phyloP scores from a whole-genome alignment of 2,329 filamentous ascomycete genomes.

The Fusarium sp. region DNA sequence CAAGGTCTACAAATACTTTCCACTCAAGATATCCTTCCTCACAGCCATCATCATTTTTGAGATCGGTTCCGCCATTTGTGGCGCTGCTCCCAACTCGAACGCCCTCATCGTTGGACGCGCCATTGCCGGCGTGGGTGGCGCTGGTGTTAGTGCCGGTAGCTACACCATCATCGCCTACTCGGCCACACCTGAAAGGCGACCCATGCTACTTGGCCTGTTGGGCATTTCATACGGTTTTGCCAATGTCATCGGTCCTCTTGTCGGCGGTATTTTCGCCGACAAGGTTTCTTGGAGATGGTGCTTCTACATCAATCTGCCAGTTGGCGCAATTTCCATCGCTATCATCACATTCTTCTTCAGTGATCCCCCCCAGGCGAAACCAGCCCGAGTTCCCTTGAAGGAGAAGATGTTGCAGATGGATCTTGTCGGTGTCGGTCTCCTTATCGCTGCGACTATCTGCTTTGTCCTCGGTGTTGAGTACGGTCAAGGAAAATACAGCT shows the following conservation, averaged over 20 bases:
- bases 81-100: conserved; percentile 44
- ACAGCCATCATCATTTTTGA: conserved; percentile 40
- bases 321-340: conserved; percentile 46
- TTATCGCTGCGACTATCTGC: conserved; percentile 56
- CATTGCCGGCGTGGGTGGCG: conserved; percentile 52
- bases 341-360: conserved; percentile 54
- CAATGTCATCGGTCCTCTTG: conserved; percentile 34
- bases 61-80: conserved; percentile 42
- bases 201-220: conserved; percentile 45
- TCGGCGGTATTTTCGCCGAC: conserved; percentile 26
- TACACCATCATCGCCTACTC: conserved; percentile 28
- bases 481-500: conserved; percentile 52
- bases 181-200: conserved; percentile 20
- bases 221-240: conserved; percentile 58
- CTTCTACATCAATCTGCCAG: conserved; percentile 38
- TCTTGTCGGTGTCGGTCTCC: conserved; percentile 53
- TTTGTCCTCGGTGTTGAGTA: conserved; percentile 59
- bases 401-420: conserved; percentile 62
- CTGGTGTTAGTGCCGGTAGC: conserved; percentile 51
- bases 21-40: conserved; percentile 44
- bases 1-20: conserved; percentile 46
- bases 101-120: conserved; percentile 54
- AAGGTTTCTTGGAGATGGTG: conserved; percentile 36
- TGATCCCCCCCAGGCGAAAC: conserved; percentile 49
- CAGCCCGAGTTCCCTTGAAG: conserved; percentile 30